Percentiles rank a stretch among this genome's conserved stretches.
Conservation (phyloP, 2,329 filamentous ascomycete species). For the Blumeriella jaapii region DNA sequence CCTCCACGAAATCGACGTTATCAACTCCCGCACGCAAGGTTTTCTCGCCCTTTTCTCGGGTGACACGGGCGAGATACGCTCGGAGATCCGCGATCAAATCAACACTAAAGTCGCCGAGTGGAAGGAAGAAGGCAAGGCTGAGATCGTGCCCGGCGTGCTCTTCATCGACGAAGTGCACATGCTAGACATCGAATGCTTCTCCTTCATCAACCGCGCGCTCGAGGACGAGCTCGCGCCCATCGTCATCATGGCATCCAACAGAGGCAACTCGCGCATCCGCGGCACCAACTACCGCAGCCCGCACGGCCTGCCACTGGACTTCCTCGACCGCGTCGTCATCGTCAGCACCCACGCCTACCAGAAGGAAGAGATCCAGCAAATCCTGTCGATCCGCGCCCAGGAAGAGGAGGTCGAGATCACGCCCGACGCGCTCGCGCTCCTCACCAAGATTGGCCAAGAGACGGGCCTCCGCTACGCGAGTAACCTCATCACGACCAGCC, state of each 20-base stretch:
- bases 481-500: constrained; percentile 91
- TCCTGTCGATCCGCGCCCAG: constrained; percentile 80
- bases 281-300: constrained; percentile 90
- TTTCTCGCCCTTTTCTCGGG: constrained; percentile 96
- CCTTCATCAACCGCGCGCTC: constrained; percentile 92
- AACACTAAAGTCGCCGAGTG: constrained; percentile 98
- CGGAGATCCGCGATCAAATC: constrained; percentile 96
- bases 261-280: constrained; percentile 80
- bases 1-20: constrained; percentile 97
- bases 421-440: constrained; percentile 76
- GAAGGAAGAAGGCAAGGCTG: constrained; percentile 98
- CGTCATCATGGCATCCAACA: constrained; percentile 98
- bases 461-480: constrained; percentile 90
- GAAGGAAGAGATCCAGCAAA: constrained; percentile 79
- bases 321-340: constrained; percentile 91
- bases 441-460: constrained; percentile 93
- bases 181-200: constrained; percentile 99
- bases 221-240: constrained; percentile 92
- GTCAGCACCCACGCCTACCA: constrained; percentile 84
- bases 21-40: constrained; percentile 97
- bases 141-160: constrained; percentile 91
- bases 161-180: constrained; percentile 99
- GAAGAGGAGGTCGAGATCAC: constrained; percentile 94
- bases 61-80: constrained; percentile 94
- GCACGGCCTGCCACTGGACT: constrained; percentile 88